phyloP scores from a whole-genome alignment of 495 filamentous ascomycete species.

The Hamigera avellanea region DNA sequence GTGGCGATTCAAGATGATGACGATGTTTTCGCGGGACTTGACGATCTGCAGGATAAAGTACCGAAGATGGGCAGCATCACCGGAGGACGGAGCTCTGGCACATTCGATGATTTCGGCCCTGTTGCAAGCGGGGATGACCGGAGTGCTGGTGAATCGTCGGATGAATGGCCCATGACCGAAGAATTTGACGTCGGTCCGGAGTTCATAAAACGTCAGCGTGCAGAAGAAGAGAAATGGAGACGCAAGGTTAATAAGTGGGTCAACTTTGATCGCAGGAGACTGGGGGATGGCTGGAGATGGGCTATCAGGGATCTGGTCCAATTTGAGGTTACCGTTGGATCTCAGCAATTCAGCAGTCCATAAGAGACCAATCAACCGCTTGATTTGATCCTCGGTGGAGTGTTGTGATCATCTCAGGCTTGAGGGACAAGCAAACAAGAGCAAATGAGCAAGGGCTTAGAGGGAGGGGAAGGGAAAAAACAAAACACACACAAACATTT shows the following conservation, averaged over 20 bases:
- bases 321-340: slow-evolving; percentile 12
- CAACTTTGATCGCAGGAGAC: slow-evolving; percentile 30
- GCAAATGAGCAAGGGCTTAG: too few species aligned
- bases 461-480: too few species aligned
- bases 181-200: slow-evolving; percentile 96
- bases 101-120: slow-evolving; percentile 20
- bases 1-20: slow-evolving; percentile 40
- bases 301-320: slow-evolving; percentile 37
- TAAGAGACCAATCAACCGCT: slow-evolving; percentile 1
- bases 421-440: too few species aligned
- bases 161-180: slow-evolving; percentile 80
- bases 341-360: slow-evolving; percentile 6
- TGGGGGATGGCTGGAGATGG: slow-evolving; percentile 42
- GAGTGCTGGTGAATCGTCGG: slow-evolving; percentile 35
- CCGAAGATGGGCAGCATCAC: slow-evolving; percentile 41
- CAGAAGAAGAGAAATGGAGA: slow-evolving; percentile 86
- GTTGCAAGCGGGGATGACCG: slow-evolving; percentile 40
- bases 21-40: slow-evolving; percentile 71
- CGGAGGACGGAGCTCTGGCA: slow-evolving; percentile 13
- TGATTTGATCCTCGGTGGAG: too few species aligned
- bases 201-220: slow-evolving; percentile 77
- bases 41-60: slow-evolving; percentile 50
- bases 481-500: not conserved
- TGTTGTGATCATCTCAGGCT: too few species aligned
- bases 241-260: slow-evolving; percentile 73